Conservation (phyloP, 1,284 basidiomycete species). For the Phlebopus sp. region DNA sequence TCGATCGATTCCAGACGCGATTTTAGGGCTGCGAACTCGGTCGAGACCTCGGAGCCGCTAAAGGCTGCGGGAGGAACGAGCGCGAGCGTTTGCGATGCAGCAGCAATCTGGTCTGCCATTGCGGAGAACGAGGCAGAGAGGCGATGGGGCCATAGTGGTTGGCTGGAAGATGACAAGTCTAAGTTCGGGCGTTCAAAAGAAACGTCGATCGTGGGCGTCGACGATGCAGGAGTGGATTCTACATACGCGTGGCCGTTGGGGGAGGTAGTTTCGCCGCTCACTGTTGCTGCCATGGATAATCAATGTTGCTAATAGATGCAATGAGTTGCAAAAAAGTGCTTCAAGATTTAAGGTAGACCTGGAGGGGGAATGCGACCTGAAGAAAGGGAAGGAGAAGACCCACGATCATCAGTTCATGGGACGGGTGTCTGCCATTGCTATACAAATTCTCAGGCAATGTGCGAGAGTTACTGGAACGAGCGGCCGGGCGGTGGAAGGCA, state of each 20-base stretch:
- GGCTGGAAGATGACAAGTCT: background rate
- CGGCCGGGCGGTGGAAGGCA: background rate
- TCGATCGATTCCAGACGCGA: constrained; percentile 18
- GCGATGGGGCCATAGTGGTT: constrained; percentile 29
- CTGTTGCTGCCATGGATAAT: constrained; percentile 1
- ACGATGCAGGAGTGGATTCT: constrained; percentile 14
- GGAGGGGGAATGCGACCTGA: background rate
- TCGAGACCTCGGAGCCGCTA: constrained; percentile 9
- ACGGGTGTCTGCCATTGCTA: background rate
- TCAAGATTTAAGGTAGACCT: constrained; percentile 6
- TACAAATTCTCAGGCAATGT: constrained; percentile 8
- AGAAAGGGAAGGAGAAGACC: constrained; percentile 1
- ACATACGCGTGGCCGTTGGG: constrained; percentile 1
- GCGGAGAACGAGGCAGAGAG: constrained; percentile 38
- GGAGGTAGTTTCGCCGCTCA: background rate
- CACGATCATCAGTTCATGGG: constrained; percentile 11
- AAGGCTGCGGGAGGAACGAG: constrained; percentile 21
- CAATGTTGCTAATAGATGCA: background rate
- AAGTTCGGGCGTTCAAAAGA: constrained; percentile 10
- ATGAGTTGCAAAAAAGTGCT: background rate
- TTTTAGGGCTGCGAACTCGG: constrained; percentile 11
- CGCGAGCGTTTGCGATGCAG: constrained; percentile 38
- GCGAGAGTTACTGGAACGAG: constrained; percentile 5
- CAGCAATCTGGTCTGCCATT: constrained; percentile 41
- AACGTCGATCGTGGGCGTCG: constrained; percentile 20